These are phyloP conservation scores for Pestalotiopsis fici DNA, from an alignment of 2,329 filamentous ascomycete species.

Conservation along the genomic window DNA sequence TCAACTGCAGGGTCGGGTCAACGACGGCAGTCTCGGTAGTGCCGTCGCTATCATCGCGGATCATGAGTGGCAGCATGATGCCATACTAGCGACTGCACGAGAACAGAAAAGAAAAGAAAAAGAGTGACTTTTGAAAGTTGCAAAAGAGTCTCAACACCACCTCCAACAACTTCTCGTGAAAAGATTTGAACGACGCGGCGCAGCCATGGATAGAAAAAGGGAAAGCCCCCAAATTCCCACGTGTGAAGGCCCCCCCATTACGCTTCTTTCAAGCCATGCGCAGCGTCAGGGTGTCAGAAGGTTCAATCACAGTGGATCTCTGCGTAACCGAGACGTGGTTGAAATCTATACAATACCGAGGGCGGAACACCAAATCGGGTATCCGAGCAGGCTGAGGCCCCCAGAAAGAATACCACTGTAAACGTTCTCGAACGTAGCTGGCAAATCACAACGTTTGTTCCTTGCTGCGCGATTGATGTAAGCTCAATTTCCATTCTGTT, in stretches of 20 bases:
- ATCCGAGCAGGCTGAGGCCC: neutral
- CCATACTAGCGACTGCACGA: neutral
- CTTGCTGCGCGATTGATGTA: neutral
- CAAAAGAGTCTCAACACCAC: neutral
- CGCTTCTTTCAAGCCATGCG: neutral
- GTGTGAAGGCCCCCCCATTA: too few relatives aligned
- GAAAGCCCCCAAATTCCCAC: neutral
- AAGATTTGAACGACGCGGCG: neutral
- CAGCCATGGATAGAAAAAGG: neutral
- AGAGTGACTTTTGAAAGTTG: neutral
- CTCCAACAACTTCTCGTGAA: neutral
- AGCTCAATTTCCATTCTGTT: conserved; percentile 1
- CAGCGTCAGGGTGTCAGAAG: neutral
- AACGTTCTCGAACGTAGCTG: neutral
- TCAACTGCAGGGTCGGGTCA: neutral
- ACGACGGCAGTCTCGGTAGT: neutral
- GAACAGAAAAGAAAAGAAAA: too few relatives aligned
- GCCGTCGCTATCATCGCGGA: neutral
- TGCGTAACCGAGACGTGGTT: neutral
- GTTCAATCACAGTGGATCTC: neutral
- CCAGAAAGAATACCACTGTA: neutral
- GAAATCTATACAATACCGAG: neutral
- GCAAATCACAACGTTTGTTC: neutral
- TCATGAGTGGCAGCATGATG: neutral
- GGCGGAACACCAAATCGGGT: neutral